phyloP scores from a whole-genome alignment of 192 early-diverging fungal species.

The Obelidium mucronatum region DNA sequence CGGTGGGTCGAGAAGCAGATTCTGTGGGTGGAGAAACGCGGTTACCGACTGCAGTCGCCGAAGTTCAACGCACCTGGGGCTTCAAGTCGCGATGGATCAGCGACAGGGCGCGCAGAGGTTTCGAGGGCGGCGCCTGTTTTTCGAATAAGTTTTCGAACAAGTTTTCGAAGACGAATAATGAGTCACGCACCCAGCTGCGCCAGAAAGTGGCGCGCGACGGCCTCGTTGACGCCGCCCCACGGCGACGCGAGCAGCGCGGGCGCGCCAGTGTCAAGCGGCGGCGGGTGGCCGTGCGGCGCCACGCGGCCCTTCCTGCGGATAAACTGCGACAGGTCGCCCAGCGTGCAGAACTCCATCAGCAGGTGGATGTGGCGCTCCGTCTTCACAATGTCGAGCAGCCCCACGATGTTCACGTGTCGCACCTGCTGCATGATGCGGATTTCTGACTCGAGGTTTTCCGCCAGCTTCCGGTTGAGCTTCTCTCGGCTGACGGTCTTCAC shows the following conservation, averaged over 20 bases:
- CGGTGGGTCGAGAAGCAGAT: slow-evolving; percentile 79
- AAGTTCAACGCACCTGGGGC: slow-evolving; percentile 95
- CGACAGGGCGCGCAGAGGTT: slow-evolving; percentile 83
- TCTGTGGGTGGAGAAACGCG: slow-evolving; percentile 62
- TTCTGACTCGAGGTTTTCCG: slow-evolving; percentile 95
- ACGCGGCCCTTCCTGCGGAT: slow-evolving; percentile 71
- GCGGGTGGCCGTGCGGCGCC: neutral
- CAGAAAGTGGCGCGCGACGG: slow-evolving; percentile 84
- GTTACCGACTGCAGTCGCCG: too few relatives aligned
- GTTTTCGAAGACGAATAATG: slow-evolving; percentile 13
- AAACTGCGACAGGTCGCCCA: slow-evolving; percentile 92
- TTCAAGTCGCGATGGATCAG: slow-evolving; percentile 98
- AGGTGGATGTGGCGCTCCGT: slow-evolving; percentile 93
- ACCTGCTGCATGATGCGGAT: slow-evolving; percentile 91
- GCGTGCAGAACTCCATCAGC: slow-evolving; percentile 97
- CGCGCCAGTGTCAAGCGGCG: neutral
- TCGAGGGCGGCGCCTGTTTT: slow-evolving; percentile 77
- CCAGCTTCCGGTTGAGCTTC: slow-evolving; percentile 88
- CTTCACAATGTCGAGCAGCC: slow-evolving; percentile 89
- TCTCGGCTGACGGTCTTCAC: slow-evolving; percentile 90
- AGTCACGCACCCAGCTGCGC: slow-evolving; percentile 74
- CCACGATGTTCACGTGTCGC: slow-evolving; percentile 86
- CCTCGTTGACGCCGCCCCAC: slow-evolving; percentile 81
- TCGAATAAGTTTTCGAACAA: neutral
- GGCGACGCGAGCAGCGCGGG: slow-evolving; percentile 48